These are phyloP conservation scores for Sisymbrium altissimum DNA, from an alignment of 345 rosid species.

Conservation along the genomic window DNA sequence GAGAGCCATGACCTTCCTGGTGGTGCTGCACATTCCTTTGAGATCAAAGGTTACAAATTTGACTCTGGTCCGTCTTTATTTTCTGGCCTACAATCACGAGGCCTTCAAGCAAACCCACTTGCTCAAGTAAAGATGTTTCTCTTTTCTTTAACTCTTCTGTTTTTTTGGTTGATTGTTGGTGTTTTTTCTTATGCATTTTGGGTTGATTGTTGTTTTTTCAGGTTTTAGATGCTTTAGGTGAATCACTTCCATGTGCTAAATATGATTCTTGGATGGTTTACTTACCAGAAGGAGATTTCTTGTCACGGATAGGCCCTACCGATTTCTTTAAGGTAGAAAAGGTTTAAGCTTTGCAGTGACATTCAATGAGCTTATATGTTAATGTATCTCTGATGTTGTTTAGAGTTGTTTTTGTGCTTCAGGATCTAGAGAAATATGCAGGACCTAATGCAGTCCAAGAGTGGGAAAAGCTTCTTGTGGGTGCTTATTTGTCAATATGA, in stretches of 20 bases:
- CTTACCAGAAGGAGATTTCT: constrained; percentile 88
- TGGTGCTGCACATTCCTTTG: constrained; percentile 87
- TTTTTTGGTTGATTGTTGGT: background rate
- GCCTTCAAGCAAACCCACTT: constrained; percentile 92
- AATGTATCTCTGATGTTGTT: background rate
- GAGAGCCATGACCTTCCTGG: constrained; percentile 92
- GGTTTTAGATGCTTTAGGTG: constrained; percentile 91
- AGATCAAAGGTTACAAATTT: constrained; percentile 72
- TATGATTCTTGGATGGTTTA: constrained; percentile 99
- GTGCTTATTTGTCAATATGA: constrained; percentile 27
- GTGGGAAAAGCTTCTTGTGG: constrained; percentile 86
- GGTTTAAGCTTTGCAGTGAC: background rate
- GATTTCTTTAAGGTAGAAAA: constrained; percentile 77
- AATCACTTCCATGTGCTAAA: constrained; percentile 70
- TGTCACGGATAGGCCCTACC: constrained; percentile 87
- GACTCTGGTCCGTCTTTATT: constrained; percentile 95
- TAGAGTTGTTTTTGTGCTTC: constrained; percentile 4
- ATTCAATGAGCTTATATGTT: background rate
- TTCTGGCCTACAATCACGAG: constrained; percentile 88
- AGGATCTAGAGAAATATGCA: constrained; percentile 89
- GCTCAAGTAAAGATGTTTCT: constrained; percentile 58
- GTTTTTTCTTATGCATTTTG: constrained; percentile 1
- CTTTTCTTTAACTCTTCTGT: background rate
- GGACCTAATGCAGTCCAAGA: constrained; percentile 71
- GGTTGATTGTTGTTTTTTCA: constrained; percentile 32